Percentiles rank a stretch among this genome's conserved stretches.
These are phyloP conservation scores for Termitomyces sp. DNA, from an alignment of 768 basidiomycete genomes.

Conservation along the genomic window DNA sequence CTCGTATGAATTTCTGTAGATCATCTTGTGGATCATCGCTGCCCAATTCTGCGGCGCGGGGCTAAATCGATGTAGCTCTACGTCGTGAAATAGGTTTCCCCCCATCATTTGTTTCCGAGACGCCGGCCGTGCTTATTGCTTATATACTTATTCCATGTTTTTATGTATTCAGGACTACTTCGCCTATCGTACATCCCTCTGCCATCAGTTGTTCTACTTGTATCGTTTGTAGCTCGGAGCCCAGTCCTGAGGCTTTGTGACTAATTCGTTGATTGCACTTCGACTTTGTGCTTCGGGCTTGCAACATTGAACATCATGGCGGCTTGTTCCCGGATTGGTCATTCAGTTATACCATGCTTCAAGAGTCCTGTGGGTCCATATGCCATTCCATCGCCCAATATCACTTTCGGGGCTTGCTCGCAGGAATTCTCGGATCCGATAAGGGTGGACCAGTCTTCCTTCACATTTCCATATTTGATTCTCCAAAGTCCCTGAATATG, in stretches of 20 bases:
- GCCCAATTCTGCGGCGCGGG: slow-evolving; percentile 89
- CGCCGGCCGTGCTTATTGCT: not conserved
- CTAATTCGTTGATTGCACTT: not conserved
- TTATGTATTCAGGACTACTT: not conserved
- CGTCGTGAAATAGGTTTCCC: slow-evolving; percentile 5
- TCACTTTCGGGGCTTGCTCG: not conserved
- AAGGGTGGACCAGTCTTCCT: not conserved
- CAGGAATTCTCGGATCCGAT: not conserved
- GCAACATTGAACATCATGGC: not conserved
- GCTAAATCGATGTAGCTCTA: slow-evolving; percentile 57
- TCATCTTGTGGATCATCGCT: slow-evolving; percentile 75
- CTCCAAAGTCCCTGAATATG: not conserved
- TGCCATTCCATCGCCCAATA: not conserved
- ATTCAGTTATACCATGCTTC: not conserved
- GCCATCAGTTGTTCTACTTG: not conserved
- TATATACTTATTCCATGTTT: not conserved
- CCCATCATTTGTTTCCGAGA: not conserved
- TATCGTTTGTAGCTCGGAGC: not conserved
- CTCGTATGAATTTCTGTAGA: slow-evolving; percentile 26
- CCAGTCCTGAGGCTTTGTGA: too few relatives aligned
- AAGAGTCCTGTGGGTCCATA: not conserved
- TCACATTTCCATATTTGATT: not conserved
- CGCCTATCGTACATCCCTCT: not conserved
- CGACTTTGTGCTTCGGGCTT: not conserved
- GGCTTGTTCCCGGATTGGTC: not conserved